Percentiles rank a stretch among this genome's conserved stretches.
Evolutionary conservation across 257 asterid genomes (phyloP).

Genomic region (Jacaranda copaia): DNA sequence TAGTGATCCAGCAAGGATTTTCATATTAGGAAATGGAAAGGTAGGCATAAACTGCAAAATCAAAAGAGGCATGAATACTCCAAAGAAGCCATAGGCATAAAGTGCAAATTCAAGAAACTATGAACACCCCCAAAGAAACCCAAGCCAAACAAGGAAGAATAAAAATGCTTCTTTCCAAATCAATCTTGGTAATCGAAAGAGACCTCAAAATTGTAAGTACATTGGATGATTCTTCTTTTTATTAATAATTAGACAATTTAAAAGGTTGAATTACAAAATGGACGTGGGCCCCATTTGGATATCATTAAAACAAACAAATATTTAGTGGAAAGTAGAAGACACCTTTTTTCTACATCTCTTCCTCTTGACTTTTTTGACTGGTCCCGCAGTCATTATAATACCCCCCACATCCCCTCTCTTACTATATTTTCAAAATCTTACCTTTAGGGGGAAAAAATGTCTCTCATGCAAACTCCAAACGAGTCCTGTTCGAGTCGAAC

Average conservation of each 20-base stretch:
- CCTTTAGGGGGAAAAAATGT: slow-evolving; percentile 18
- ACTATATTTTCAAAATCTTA: slow-evolving; percentile 18
- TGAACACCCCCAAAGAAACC: background rate
- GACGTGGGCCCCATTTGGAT: slow-evolving; percentile 28
- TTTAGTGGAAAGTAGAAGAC: slow-evolving; percentile 41
- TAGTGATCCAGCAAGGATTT: too few relatives aligned
- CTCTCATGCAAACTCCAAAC: too few relatives aligned
- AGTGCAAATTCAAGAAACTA: background rate
- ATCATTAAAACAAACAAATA: slow-evolving; percentile 19
- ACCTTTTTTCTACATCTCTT: slow-evolving; percentile 35
- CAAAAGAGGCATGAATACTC: too few relatives aligned
- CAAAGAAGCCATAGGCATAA: background rate
- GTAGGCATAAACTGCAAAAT: too few relatives aligned
- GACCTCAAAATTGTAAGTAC: background rate
- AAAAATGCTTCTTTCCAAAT: background rate
- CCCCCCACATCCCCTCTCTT: background rate
- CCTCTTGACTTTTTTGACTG: slow-evolving; percentile 43
- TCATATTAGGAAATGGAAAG: too few relatives aligned
- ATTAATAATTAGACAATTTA: background rate
- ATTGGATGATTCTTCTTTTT: slow-evolving; percentile 3
- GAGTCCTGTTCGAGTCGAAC: too few relatives aligned
- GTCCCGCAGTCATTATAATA: slow-evolving; percentile 28
- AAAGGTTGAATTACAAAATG: background rate
- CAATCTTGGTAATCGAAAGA: slow-evolving; percentile 22
- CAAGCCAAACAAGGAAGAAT: background rate